phyloP scores from a whole-genome alignment of 1,284 basidiomycete species.

The Tremellales sp. region DNA sequence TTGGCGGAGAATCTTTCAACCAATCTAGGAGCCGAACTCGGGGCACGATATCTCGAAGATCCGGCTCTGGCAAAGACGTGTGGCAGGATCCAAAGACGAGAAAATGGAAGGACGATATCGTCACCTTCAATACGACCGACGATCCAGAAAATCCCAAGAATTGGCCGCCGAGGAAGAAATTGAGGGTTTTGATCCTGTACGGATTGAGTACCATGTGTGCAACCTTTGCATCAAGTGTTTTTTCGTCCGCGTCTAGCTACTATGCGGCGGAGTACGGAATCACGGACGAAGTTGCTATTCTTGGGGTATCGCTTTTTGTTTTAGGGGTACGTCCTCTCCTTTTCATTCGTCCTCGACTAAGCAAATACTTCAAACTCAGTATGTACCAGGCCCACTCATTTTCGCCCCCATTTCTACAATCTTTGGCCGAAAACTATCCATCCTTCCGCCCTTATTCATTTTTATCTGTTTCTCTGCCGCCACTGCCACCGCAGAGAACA shows the following conservation, averaged over 20 bases:
- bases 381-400: conserved; percentile 49
- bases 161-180: conserved; percentile 60
- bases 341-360: neutral
- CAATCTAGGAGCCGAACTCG: no score
- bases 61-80: no score
- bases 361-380: neutral
- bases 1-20: no score
- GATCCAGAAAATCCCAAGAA: conserved; percentile 66
- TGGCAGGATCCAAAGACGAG: neutral
- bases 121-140: conserved; percentile 62
- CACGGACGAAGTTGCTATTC: conserved; percentile 56
- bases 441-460: conserved; percentile 25
- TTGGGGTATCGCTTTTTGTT: conserved; percentile 65
- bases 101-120: conserved; percentile 15
- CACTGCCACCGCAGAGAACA: conserved; percentile 39
- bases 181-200: conserved; percentile 63
- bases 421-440: conserved; percentile 44
- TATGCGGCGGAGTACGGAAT: conserved; percentile 59
- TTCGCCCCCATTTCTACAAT: conserved; percentile 61
- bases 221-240: conserved; percentile 52
- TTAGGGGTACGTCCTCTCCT: conserved; percentile 49
- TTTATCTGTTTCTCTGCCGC: conserved; percentile 38
- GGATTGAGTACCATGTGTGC: conserved; percentile 59
- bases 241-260: conserved; percentile 60
- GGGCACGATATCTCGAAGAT: no score